Conservation (phyloP, 2,329 filamentous ascomycete genomes). For the Colletotrichum sp. region DNA sequence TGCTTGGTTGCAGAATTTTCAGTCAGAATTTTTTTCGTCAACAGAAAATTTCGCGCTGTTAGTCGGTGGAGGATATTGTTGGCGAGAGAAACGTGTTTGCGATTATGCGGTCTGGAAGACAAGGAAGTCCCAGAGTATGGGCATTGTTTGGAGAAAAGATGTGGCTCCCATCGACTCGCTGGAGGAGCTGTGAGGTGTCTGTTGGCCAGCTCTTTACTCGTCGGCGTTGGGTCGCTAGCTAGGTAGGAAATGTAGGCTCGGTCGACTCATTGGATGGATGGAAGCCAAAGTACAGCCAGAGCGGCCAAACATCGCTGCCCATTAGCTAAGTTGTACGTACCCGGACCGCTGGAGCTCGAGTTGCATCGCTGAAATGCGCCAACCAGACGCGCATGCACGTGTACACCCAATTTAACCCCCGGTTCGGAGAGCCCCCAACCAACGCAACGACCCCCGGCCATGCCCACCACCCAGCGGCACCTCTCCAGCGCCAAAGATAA, state of each 20-base stretch:
- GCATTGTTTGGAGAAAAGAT: not conserved
- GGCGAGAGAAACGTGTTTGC: not conserved
- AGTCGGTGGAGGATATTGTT: not conserved
- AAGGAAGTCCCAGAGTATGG: not conserved
- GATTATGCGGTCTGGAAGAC: not conserved
- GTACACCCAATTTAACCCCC: constrained; percentile 20
- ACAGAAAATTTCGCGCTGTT: not conserved
- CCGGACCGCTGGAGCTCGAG: constrained; percentile 1
- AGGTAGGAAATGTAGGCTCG: not conserved
- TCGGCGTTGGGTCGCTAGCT: not conserved
- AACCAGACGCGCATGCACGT: constrained; percentile 18
- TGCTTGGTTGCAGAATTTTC: not conserved
- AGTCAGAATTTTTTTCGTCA: not conserved
- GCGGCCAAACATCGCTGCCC: not conserved
- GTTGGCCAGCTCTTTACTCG: not conserved
- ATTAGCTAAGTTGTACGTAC: constrained; percentile 1
- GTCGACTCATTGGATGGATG: not conserved
- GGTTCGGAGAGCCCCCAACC: constrained; percentile 21
- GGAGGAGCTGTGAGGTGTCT: not conserved
- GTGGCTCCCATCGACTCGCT: not conserved
- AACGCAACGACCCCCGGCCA: constrained; percentile 4
- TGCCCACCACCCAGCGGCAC: constrained; percentile 14
- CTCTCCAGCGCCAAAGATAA: constrained; percentile 19
- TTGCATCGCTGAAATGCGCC: constrained; percentile 8
- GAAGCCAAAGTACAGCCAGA: not conserved